Evolutionary conservation across 176 grass and related monocot species (phyloP), one percentile per base, ranked within the genome.

Genomic region (Musa acuminata): DNA sequence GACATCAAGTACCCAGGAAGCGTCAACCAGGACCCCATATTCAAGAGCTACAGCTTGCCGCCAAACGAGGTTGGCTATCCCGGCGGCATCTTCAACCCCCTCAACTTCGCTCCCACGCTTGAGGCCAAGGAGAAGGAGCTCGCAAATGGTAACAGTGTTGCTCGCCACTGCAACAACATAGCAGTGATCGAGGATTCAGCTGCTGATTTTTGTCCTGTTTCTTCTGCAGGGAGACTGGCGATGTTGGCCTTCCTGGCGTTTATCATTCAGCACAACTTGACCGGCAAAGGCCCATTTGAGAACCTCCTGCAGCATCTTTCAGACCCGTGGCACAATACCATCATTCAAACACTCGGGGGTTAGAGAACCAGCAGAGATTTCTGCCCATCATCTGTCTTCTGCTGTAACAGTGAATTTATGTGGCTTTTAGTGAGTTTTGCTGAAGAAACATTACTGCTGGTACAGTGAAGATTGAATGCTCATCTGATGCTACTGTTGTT

Each of bases 11-110:
- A 66, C 75, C 60, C 75, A 0, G 75, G 75, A 8, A 64, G 75
- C 11, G 60, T 77, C 12, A 77, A 77, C 75, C 75, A 77, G 48
- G 75, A 77, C 9, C 75, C 75, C 19, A 77, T 77, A 20, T 65
- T 77, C 58, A 65, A 77, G 60, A 77, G 5, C 75, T 77, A 77
- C 59, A 77, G 75, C 75, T 64, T 77, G 75, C 75, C 75, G 17
- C 75, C 75, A 0, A 52, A 77, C 23, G 49, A 77, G 13, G 58
- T 64, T 8, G 75, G 75, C 16, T 77, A 77, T 3, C 60, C 60
- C 4, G 75, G 75, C 1, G 57, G 74, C 74, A 64, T 77, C 74
- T 77, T 77, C 74, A 77, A 65, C 43, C 74, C 75, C 43, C 75
- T 77, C 9, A 77, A 77, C 43, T 74, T 74, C 22, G 53, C 72